Evolutionary conservation across 2,329 filamentous ascomycete species (phyloP).

Genomic region (Colletotrichum godetiae): DNA sequence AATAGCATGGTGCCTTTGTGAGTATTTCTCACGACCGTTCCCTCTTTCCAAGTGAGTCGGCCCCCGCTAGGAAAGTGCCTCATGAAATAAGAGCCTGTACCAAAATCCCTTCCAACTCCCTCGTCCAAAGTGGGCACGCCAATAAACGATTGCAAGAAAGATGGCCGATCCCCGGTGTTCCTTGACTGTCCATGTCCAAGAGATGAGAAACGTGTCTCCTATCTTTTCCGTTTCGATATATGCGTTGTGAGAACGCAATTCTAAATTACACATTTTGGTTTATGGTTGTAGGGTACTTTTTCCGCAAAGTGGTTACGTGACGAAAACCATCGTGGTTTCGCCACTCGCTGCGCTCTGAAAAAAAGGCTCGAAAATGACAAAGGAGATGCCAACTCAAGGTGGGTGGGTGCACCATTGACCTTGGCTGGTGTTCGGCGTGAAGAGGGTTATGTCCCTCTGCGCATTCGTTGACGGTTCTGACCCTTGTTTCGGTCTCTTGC

Average conservation of each 20-base stretch:
- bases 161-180: conserved; percentile 25
- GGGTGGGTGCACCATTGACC: conserved; percentile 4
- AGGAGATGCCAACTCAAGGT: conserved; percentile 32
- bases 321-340: conserved; percentile 23
- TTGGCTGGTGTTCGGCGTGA: not conserved
- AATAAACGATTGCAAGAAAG: conserved; percentile 19
- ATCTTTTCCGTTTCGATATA: conserved; percentile 27
- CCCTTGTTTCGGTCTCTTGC: not conserved
- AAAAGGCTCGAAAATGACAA: conserved; percentile 34
- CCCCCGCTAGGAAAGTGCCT: conserved; percentile 13
- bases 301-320: conserved; percentile 14
- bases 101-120: conserved; percentile 25
- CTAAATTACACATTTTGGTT: conserved; percentile 51
- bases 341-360: conserved; percentile 30
- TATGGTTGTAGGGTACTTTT: conserved; percentile 39
- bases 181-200: conserved; percentile 29
- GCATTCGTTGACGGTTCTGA: not conserved
- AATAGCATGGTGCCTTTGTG: conserved; percentile 8
- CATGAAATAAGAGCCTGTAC: conserved; percentile 14
- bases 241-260: conserved; percentile 18
- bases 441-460: not conserved
- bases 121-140: not conserved
- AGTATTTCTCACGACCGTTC: not conserved
- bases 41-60: conserved; percentile 9
- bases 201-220: not conserved